A percentile compares a stretch with the other conserved stretches of the same genome.
Evolutionary conservation across 129 eudicot species (phyloP).

Genomic region (Deinandra increscens): DNA sequence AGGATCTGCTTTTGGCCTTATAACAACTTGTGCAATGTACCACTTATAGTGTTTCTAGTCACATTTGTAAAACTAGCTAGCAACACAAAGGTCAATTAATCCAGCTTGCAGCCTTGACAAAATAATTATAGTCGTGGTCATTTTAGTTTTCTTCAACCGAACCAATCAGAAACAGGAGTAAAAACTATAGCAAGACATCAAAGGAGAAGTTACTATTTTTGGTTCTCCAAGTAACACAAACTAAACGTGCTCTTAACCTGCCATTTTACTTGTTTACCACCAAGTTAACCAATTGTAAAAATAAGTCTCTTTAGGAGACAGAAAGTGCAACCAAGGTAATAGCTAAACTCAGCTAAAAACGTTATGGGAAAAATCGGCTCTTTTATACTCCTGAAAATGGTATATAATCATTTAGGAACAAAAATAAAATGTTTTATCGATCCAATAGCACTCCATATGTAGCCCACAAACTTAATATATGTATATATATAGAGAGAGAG

Average conservation of each 20-base stretch:
- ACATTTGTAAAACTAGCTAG: neutral
- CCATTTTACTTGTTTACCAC: neutral
- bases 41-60: neutral
- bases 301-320: neutral
- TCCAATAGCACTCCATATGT: neutral
- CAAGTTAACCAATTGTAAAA: neutral
- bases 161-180: no score
- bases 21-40: neutral
- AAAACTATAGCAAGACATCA: no score
- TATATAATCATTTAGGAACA: neutral
- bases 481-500: neutral
- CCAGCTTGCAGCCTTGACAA: conserved; percentile 7
- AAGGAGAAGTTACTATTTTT: no score
- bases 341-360: neutral
- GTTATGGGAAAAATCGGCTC: neutral
- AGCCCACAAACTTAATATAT: neutral
- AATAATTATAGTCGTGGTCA: neutral
- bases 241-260: neutral
- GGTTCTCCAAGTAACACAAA: neutral
- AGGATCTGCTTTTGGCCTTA: neutral
- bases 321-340: neutral
- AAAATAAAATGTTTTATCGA: neutral
- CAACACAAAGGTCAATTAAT: neutral
- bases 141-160: no score
- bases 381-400: neutral